A percentile compares a stretch with the other conserved stretches of the same genome.
Evolutionary conservation across 352 stramenopile species (phyloP).

Genomic region (Thalassiosira allenii): DNA sequence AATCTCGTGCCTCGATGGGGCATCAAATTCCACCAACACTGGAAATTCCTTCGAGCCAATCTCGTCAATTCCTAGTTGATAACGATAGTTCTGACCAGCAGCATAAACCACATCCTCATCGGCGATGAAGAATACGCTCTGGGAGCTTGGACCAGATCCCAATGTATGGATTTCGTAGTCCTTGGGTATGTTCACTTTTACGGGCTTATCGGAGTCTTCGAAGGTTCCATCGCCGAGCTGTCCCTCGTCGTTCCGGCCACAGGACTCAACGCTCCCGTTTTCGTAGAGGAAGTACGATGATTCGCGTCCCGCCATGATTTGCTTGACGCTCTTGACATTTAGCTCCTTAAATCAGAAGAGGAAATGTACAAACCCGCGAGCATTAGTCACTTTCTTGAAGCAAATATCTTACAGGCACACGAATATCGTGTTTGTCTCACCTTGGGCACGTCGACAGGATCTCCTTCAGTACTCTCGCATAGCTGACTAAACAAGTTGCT

Average conservation of each 20-base stretch:
- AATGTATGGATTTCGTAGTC: conserved; percentile 14
- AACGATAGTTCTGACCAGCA: conserved; percentile 43
- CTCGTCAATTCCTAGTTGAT: conserved; percentile 35
- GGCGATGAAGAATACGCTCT: conserved; percentile 50
- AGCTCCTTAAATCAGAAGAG: conserved; percentile 18
- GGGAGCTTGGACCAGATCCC: conserved; percentile 27
- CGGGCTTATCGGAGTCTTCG: conserved; percentile 29
- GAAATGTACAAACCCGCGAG: background rate
- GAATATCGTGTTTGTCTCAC: too few species aligned
- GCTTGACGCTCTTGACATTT: conserved; percentile 13
- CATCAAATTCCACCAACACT: conserved; percentile 32
- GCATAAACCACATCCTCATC: conserved; percentile 33
- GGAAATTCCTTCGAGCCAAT: conserved; percentile 22
- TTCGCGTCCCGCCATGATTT: conserved; percentile 34
- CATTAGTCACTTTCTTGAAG: background rate
- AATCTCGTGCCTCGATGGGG: conserved; percentile 21
- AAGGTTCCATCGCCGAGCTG: conserved; percentile 55
- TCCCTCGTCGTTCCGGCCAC: conserved; percentile 53
- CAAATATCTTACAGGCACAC: too few species aligned
- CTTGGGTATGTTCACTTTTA: conserved; percentile 42
- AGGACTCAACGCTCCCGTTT: conserved; percentile 27
- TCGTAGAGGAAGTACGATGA: conserved; percentile 51
- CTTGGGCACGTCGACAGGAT: conserved; percentile 27
- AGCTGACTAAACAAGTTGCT: conserved; percentile 56
- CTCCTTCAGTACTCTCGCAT: conserved; percentile 39